phyloP scores from a whole-genome alignment of 345 rosid genomes.

The Noccaea caerulescens region DNA sequence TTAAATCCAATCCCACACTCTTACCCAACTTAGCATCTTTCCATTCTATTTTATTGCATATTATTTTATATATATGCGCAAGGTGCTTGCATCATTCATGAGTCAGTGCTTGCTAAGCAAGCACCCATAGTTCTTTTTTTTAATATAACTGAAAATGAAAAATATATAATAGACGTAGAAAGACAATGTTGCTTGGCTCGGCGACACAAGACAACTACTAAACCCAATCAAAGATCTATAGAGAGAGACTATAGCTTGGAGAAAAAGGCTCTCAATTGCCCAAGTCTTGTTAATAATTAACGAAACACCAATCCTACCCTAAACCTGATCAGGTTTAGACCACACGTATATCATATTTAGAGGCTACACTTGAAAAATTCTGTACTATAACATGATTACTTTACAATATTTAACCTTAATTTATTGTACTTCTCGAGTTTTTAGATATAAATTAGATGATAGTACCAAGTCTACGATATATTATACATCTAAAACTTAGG shows the following conservation, averaged over 20 bases:
- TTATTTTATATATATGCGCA: slow-evolving; percentile 13
- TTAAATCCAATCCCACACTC: slow-evolving; percentile 12
- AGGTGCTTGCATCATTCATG: slow-evolving; percentile 74
- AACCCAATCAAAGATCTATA: slow-evolving; percentile 47
- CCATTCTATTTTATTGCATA: background rate
- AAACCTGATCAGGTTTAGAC: slow-evolving; percentile 37
- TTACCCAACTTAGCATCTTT: slow-evolving; percentile 10
- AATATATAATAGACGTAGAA: slow-evolving; percentile 31
- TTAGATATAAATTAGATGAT: background rate
- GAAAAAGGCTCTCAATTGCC: slow-evolving; percentile 46
- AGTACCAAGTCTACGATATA: background rate
- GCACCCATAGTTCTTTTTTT: slow-evolving; percentile 44
- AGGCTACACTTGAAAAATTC: slow-evolving; percentile 6
- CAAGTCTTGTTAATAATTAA: slow-evolving; percentile 14
- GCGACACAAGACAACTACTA: slow-evolving; percentile 63
- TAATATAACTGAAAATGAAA: background rate
- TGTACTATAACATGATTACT: slow-evolving; percentile 16
- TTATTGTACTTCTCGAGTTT: background rate
- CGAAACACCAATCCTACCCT: slow-evolving; percentile 33
- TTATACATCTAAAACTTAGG: slow-evolving; percentile 4
- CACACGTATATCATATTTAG: slow-evolving; percentile 28
- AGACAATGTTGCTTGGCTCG: slow-evolving; percentile 46
- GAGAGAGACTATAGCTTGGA: slow-evolving; percentile 39
- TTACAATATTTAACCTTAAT: background rate
- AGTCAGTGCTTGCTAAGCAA: slow-evolving; percentile 79